phyloP scores from a whole-genome alignment of 768 basidiomycete species.

The Suillus brevipes region DNA sequence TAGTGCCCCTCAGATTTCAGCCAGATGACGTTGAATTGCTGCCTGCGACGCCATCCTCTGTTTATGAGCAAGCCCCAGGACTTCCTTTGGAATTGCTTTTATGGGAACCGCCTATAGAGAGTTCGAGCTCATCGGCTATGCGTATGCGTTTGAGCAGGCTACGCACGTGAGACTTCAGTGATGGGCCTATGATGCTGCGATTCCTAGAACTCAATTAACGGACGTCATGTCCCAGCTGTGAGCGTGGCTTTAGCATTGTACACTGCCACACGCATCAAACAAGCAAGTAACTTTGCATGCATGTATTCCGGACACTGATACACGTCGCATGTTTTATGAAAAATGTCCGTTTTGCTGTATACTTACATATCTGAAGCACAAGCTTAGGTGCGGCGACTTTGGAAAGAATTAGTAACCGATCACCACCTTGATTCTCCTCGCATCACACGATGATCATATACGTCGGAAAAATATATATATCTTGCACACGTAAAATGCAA shows the following conservation, averaged over 20 bases:
- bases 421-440: not conserved
- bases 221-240: conserved; percentile 24
- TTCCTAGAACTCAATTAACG: conserved; percentile 49
- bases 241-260: not conserved
- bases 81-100: conserved; percentile 58
- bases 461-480: not conserved
- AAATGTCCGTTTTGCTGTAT: not conserved
- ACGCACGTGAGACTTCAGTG: conserved; percentile 48
- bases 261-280: not conserved
- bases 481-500: too few relatives aligned
- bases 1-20: conserved; percentile 57
- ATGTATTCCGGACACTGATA: not conserved
- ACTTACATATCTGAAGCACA: not conserved
- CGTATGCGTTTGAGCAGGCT: conserved; percentile 60
- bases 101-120: conserved; percentile 61
- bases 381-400: not conserved
- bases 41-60: conserved; percentile 42
- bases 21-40: conserved; percentile 44
- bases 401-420: not conserved
- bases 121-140: conserved; percentile 52
- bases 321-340: not conserved
- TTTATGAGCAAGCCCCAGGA: conserved; percentile 33
- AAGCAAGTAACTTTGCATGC: not conserved
- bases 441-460: not conserved
- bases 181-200: conserved; percentile 48